Evolutionary conservation across 176 grass and related monocot genomes (phyloP).

Genomic region (Juncus inflexus): DNA sequence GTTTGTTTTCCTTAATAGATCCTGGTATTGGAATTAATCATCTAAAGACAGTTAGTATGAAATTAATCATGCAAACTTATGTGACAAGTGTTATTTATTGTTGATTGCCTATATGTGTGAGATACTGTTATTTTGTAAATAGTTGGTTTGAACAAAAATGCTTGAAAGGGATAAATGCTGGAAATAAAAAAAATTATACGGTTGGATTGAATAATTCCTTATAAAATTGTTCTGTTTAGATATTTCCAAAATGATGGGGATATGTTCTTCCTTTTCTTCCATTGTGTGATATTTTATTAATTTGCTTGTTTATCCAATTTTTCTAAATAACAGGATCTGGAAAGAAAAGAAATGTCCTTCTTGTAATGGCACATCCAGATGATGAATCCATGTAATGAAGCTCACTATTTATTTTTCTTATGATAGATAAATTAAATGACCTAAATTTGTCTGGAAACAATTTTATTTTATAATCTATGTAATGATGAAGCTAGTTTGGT

Average conservation of each 20-base stretch:
- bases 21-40: too few relatives aligned
- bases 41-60: background rate
- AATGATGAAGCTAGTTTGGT: background rate
- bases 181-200: background rate
- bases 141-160: too few relatives aligned
- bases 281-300: background rate
- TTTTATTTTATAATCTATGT: slow-evolving; percentile 6
- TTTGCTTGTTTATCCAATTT: slow-evolving; percentile 22
- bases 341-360: slow-evolving; percentile 59
- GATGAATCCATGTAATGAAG: slow-evolving; percentile 74
- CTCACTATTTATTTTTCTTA: slow-evolving; percentile 2
- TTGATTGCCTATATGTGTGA: background rate
- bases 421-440: background rate
- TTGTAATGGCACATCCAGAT: slow-evolving; percentile 86
- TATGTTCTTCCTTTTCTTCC: background rate
- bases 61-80: background rate
- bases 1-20: too few relatives aligned
- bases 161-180: background rate
- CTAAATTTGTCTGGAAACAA: background rate
- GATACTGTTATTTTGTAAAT: background rate
- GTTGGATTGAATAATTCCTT: background rate
- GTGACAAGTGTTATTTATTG: background rate
- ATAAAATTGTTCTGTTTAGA: background rate
- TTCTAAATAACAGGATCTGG: slow-evolving; percentile 13
- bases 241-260: background rate